These are phyloP conservation scores for Geotrichum reessii DNA, from an alignment of 1,139 yeast genomes.

Conservation along the genomic window DNA sequence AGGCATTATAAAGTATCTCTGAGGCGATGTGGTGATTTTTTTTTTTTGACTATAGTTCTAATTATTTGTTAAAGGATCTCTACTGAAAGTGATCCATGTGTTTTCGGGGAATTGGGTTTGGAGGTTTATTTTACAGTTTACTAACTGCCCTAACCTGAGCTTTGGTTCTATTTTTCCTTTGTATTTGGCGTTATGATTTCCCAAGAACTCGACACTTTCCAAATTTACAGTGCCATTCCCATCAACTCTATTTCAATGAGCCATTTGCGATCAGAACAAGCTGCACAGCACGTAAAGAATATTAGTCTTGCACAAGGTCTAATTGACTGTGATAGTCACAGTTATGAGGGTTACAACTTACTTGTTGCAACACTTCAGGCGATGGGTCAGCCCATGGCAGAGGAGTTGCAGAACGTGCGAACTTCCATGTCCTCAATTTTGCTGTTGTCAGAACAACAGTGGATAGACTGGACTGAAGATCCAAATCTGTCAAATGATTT, in stretches of 20 bases:
- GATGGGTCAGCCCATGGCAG: conserved; percentile 14
- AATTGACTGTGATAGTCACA: conserved; percentile 9
- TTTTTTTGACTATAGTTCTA: neutral
- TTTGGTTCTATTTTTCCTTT: neutral
- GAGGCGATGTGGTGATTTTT: neutral
- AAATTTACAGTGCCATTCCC: neutral
- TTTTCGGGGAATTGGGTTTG: neutral
- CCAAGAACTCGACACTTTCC: neutral
- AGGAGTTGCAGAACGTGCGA: conserved; percentile 22
- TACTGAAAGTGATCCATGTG: neutral
- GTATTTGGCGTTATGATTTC: neutral
- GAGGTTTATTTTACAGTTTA: neutral
- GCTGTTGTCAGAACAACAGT: conserved; percentile 23
- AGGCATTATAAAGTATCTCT: conserved; percentile 4
- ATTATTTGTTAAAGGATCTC: neutral
- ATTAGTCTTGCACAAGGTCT: conserved; percentile 2
- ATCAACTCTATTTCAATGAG: neutral
- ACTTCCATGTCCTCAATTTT: conserved; percentile 20
- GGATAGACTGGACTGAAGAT: conserved; percentile 21
- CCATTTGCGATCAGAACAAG: neutral
- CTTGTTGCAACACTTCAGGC: conserved; percentile 6
- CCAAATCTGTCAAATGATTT: conserved; percentile 7
- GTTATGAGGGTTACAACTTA: conserved; percentile 11
- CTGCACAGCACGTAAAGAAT: neutral
- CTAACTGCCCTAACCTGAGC: neutral